Conservation (phyloP, 495 filamentous ascomycete genomes). For the Niebla homalea region DNA sequence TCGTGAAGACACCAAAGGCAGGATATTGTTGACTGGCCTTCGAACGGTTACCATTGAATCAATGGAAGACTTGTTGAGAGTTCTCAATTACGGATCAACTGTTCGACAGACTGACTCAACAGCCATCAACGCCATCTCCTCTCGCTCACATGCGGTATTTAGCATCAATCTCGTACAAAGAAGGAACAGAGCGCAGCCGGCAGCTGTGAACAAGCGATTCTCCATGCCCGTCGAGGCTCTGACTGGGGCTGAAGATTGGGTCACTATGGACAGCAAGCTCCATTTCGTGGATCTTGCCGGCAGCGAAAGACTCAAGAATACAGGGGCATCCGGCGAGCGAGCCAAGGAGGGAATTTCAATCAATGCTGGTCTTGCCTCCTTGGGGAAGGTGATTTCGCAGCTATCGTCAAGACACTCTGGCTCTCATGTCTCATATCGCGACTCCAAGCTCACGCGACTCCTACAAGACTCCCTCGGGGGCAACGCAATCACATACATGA, state of each 20-base stretch:
- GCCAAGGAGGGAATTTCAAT: constrained; percentile 97
- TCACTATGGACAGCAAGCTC: constrained; percentile 94
- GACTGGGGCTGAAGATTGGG: constrained; percentile 50
- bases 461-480: constrained; percentile 97
- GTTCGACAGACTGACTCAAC: constrained; percentile 98
- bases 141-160: constrained; percentile 97
- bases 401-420: constrained; percentile 79
- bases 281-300: constrained; percentile 98
- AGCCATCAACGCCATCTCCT: constrained; percentile 95
- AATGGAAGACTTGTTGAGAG: constrained; percentile 78
- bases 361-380: constrained; percentile 86
- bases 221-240: constrained; percentile 80
- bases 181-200: constrained; percentile 45
- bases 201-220: constrained; percentile 66
- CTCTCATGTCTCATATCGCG: constrained; percentile 92
- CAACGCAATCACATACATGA: constrained; percentile 98
- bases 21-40: constrained; percentile 84
- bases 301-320: constrained; percentile 95
- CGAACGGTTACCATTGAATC: constrained; percentile 83
- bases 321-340: constrained; percentile 85
- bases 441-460: constrained; percentile 88
- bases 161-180: constrained; percentile 88
- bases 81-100: constrained; percentile 80
- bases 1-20: constrained; percentile 87
- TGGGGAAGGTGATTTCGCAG: constrained; percentile 98